These are phyloP conservation scores for Calonectria fujianensis DNA, from an alignment of 2,329 filamentous ascomycete species.

Conservation along the genomic window DNA sequence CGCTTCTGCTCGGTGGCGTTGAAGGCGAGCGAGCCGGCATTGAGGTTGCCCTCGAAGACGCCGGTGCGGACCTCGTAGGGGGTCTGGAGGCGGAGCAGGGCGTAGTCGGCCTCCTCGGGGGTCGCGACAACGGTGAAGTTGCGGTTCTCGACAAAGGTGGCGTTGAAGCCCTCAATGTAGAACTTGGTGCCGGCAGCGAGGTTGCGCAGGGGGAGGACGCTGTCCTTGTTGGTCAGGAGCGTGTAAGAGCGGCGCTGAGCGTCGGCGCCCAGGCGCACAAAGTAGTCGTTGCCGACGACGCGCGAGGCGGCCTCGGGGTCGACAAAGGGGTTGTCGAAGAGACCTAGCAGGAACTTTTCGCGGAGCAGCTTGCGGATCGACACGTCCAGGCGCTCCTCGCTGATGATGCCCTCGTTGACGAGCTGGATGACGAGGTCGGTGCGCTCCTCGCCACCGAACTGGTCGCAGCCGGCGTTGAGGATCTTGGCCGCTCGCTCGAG, in stretches of 20 bases:
- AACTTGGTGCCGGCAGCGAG: constrained; percentile 39
- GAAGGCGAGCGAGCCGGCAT: constrained; percentile 64
- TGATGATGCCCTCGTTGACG: constrained; percentile 63
- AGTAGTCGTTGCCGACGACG: constrained; percentile 67
- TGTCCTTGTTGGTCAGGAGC: constrained; percentile 52
- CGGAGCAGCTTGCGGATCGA: constrained; percentile 66
- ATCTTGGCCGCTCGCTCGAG: constrained; percentile 65
- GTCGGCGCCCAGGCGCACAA: constrained; percentile 55
- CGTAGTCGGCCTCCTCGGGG: constrained; percentile 63
- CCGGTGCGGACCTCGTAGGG: constrained; percentile 60
- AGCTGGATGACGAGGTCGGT: constrained; percentile 70
- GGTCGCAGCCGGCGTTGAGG: constrained; percentile 70
- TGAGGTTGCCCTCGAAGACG: constrained; percentile 58
- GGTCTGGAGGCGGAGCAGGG: constrained; percentile 62
- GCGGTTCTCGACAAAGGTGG: constrained; percentile 42
- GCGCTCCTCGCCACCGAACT: constrained; percentile 69
- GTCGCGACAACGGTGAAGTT: constrained; percentile 57
- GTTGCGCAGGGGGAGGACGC: constrained; percentile 45
- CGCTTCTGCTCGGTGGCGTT: constrained; percentile 51
- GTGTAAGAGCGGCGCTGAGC: constrained; percentile 56
- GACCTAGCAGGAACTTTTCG: constrained; percentile 70
- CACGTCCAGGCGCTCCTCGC: constrained; percentile 65
- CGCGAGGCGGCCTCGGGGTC: constrained; percentile 64
- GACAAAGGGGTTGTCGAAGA: constrained; percentile 71
- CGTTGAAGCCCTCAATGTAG: constrained; percentile 49